phyloP scores from a whole-genome alignment of 2,329 filamentous ascomycete genomes.

The Aspergillaceae sp. region DNA sequence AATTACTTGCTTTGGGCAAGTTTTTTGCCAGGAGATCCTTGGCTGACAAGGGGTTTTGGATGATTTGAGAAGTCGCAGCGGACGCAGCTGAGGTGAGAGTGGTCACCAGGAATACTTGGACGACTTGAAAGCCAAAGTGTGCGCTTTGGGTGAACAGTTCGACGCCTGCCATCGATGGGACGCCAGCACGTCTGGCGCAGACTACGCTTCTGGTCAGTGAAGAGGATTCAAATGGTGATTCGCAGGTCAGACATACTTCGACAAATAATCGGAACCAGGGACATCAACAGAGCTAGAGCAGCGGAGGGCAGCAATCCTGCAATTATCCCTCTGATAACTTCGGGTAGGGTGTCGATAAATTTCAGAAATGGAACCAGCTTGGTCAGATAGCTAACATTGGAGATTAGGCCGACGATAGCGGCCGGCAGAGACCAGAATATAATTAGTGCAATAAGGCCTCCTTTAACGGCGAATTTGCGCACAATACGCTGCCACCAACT shows the following conservation, averaged over 20 bases:
- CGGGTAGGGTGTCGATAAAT: slow-evolving; percentile 67
- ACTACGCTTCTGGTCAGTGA: slow-evolving; percentile 36
- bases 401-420: slow-evolving; percentile 74
- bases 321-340: slow-evolving; percentile 64
- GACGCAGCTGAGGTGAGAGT: slow-evolving; percentile 77
- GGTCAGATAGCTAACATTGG: slow-evolving; percentile 66
- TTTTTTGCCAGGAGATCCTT: slow-evolving; percentile 62
- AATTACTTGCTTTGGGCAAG: slow-evolving; percentile 80
- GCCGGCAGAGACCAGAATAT: slow-evolving; percentile 78
- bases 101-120: slow-evolving; percentile 84
- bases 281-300: slow-evolving; percentile 73
- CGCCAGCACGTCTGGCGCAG: slow-evolving; percentile 68
- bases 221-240: neutral
- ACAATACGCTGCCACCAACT: slow-evolving; percentile 76
- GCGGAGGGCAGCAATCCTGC: slow-evolving; percentile 76
- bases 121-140: slow-evolving; percentile 65
- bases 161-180: slow-evolving; percentile 68
- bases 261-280: slow-evolving; percentile 73
- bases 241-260: slow-evolving; percentile 45
- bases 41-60: slow-evolving; percentile 54
- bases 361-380: slow-evolving; percentile 50
- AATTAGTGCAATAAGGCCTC: slow-evolving; percentile 65
- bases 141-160: slow-evolving; percentile 85
- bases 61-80: slow-evolving; percentile 57
- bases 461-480: slow-evolving; percentile 59